Base-by-base conservation (phyloP, 2,329 filamentous ascomycete genomes). In the Berkeleyomyces basicola region DNA sequence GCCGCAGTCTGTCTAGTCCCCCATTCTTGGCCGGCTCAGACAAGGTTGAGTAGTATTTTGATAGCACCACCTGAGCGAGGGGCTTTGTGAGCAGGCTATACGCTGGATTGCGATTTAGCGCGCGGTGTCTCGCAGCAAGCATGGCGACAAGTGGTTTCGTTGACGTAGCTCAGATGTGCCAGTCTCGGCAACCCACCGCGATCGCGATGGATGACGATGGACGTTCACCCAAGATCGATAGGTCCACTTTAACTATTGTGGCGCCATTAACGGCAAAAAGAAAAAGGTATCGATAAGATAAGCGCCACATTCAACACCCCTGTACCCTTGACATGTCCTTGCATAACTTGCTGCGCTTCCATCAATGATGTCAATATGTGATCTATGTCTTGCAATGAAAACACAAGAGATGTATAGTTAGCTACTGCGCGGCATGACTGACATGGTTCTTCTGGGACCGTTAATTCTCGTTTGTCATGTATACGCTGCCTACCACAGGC, bases 271-370 rank as follows among this genome's bases (percentile, higher is more conserved):
- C 33, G 11, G n/a, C 7, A 58, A 46, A n/a, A 33, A 37, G 23
- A 55, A 55, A 39, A 4, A 39, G 6, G n/a, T n/a, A 51, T 42
- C 47, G 46, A 57, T 61, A 63, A 61, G 58, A 58, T 64, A 61
- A 53, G 59, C 62, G 62, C 62, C 62, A 64, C 62, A 61, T 44
- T 16, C 58, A 37, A 23, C n/a, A 23, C 39, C 44, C 11, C n/a
- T 14, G n/a, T 36, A n/a, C 10, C 43, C 23, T 47, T 31, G 40
- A 33, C n/a, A 23, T 23, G 23, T 23, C 33, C 36, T 39, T 14
- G 23, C 36, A 44, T 37, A 10, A 51, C 33, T 40, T 47, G 36
- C 37, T 5, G n/a, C 44, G 31, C 5, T 33, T 43, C 42, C 58
- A 47, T 59, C 40, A 10, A 59, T 59, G 58, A 59, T 59, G 58